Evolutionary conservation across 805 yeast genomes (phyloP).

Genomic region (Komagataella populi): DNA sequence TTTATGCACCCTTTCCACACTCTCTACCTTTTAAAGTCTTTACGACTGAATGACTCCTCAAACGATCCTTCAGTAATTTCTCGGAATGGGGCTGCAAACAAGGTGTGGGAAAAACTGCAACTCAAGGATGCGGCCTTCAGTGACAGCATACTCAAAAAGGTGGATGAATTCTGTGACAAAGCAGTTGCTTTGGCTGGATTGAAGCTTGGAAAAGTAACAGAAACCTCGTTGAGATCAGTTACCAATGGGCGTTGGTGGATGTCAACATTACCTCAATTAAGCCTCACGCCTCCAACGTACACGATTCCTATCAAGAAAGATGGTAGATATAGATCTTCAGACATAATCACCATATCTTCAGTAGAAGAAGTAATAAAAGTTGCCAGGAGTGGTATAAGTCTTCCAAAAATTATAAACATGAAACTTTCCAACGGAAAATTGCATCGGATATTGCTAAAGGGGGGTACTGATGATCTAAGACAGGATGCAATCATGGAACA

Average conservation of each 20-base stretch:
- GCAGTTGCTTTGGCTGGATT: slow-evolving; percentile 36
- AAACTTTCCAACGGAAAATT: slow-evolving; percentile 40
- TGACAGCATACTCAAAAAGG: slow-evolving; percentile 21
- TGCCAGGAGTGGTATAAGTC: slow-evolving; percentile 77
- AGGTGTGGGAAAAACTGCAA: slow-evolving; percentile 28
- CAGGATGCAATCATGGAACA: slow-evolving; percentile 98
- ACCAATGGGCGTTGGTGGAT: slow-evolving; percentile 47
- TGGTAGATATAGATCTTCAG: slow-evolving; percentile 23
- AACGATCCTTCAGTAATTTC: slow-evolving; percentile 26
- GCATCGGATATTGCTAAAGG: slow-evolving; percentile 58
- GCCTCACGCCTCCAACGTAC: slow-evolving; percentile 59
- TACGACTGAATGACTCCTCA: slow-evolving; percentile 27
- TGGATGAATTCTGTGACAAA: slow-evolving; percentile 37
- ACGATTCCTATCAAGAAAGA: slow-evolving; percentile 26
- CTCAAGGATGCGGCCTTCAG: slow-evolving; percentile 12
- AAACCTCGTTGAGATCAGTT: slow-evolving; percentile 20
- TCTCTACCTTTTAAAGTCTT: slow-evolving; percentile 45
- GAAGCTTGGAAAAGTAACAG: slow-evolving; percentile 21
- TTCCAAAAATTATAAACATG: slow-evolving; percentile 67
- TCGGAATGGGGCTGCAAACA: slow-evolving; percentile 37
- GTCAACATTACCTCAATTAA: slow-evolving; percentile 23
- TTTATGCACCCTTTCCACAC: slow-evolving; percentile 61
- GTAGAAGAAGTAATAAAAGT: slow-evolving; percentile 35
- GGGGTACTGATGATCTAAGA: slow-evolving; percentile 81
- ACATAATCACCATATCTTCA: slow-evolving; percentile 19